Evolutionary conservation across 169 alveolate genomes (phyloP).

Genomic region (Neospora caninum): DNA sequence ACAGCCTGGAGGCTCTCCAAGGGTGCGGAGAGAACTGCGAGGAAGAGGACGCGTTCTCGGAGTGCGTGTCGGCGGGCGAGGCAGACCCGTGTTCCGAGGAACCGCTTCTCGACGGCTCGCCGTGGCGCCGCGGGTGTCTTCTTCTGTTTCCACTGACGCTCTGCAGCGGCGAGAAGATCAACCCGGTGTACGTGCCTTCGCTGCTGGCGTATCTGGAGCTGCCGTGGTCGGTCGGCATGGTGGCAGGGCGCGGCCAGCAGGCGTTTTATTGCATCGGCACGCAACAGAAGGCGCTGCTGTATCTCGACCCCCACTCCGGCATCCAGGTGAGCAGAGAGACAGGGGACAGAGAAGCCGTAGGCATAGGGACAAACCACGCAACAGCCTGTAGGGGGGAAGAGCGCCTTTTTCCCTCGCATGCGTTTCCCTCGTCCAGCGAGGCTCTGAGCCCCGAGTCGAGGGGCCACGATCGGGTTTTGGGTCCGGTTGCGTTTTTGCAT

Average conservation of each 20-base stretch:
- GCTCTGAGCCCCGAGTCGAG: too few species aligned
- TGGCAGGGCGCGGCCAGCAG: constrained; percentile 67
- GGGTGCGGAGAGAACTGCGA: too few species aligned
- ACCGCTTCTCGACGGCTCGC: neutral
- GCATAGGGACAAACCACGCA: neutral
- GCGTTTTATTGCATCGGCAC: constrained; percentile 61
- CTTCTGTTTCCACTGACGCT: constrained; percentile 67
- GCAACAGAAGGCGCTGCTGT: constrained; percentile 55
- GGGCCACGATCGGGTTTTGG: too few species aligned
- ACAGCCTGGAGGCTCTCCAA: too few species aligned
- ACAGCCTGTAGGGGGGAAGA: neutral
- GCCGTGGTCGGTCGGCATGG: constrained; percentile 66
- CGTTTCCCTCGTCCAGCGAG: too few species aligned
- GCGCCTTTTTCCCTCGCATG: too few species aligned
- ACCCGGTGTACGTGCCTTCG: constrained; percentile 40
- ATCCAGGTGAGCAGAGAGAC: constrained; percentile 45
- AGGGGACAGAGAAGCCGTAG: neutral
- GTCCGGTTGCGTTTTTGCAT: too few species aligned
- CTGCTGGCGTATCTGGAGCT: constrained; percentile 55
- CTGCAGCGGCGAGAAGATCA: constrained; percentile 54
- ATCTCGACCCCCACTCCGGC: constrained; percentile 61
- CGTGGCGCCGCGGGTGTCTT: constrained; percentile 43
- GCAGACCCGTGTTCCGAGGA: constrained; percentile 20
- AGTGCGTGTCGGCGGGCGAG: too few species aligned
- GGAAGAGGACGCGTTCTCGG: too few species aligned